Percentiles rank a stretch among this genome's conserved stretches.
Evolutionary conservation across 192 early-diverging fungal species (phyloP).

Genomic region (Lobosporangium transversale): DNA sequence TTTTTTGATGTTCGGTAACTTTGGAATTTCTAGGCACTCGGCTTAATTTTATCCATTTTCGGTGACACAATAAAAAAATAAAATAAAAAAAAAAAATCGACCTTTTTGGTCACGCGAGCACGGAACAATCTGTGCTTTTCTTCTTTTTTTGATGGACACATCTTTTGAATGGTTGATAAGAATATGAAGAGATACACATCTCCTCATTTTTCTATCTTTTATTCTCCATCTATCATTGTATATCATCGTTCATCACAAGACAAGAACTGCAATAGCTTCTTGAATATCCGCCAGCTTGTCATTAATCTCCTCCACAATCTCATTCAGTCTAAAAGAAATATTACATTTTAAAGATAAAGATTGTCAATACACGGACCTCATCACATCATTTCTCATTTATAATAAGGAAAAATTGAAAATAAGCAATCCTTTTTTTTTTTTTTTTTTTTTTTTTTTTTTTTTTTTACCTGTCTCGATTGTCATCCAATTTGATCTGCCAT

Average conservation of each 20-base stretch:
- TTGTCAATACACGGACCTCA: neutral
- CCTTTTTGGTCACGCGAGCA: no score
- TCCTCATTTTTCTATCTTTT: neutral
- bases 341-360: neutral
- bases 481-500: constrained; percentile 33
- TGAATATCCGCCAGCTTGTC: constrained; percentile 49
- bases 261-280: constrained; percentile 40
- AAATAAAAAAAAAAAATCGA: no score
- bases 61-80: no score
- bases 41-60: no score
- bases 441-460: neutral
- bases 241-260: no score
- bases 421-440: neutral
- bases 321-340: constrained; percentile 24
- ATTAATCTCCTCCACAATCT: constrained; percentile 37
- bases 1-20: no score
- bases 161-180: no score
- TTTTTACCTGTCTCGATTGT: constrained; percentile 36
- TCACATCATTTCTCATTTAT: neutral
- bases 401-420: neutral
- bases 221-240: no score
- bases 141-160: no score
- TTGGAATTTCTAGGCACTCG: no score
- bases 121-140: no score
- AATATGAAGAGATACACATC: no score